Evolutionary conservation across 2,329 filamentous ascomycete species (phyloP).

Genomic region (Cercospora berteroae): DNA sequence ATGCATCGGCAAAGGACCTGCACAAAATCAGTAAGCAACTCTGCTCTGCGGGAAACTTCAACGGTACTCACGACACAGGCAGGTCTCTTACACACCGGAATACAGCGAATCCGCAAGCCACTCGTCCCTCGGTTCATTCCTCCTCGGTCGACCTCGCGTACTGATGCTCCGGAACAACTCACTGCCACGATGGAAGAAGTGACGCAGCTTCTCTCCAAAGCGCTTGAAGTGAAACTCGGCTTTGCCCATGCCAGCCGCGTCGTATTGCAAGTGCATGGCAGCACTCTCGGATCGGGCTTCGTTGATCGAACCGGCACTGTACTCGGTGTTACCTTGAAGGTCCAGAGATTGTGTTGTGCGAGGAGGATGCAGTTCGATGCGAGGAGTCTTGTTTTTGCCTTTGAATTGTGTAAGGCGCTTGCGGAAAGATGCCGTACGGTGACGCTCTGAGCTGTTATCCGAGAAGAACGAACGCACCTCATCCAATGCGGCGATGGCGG

Average conservation of each 20-base stretch:
- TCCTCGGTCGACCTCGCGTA: constrained; percentile 17
- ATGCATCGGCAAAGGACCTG: constrained; percentile 17
- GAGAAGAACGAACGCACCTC: constrained; percentile 46
- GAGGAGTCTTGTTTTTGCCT: constrained; percentile 20
- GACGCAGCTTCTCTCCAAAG: constrained; percentile 41
- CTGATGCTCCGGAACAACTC: constrained; percentile 37
- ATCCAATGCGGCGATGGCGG: constrained; percentile 42
- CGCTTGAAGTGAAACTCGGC: constrained; percentile 43
- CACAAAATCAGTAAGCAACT: constrained; percentile 18
- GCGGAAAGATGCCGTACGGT: constrained; percentile 36
- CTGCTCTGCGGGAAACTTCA: constrained; percentile 6
- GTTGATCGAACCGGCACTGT: constrained; percentile 33
- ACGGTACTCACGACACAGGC: constrained; percentile 14
- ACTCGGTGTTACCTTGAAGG: constrained; percentile 31
- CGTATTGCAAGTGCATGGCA: constrained; percentile 31
- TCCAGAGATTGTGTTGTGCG: constrained; percentile 25
- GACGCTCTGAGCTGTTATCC: constrained; percentile 40
- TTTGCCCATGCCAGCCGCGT: constrained; percentile 40
- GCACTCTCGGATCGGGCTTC: constrained; percentile 26
- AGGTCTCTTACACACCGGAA: constrained; percentile 30
- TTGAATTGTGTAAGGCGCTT: constrained; percentile 37
- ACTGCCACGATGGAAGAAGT: constrained; percentile 37
- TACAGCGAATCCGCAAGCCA: constrained; percentile 34
- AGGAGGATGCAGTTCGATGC: constrained; percentile 14
- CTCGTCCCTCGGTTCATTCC: constrained; percentile 19